Evolutionary conservation across 352 stramenopile genomes (phyloP), one percentile per base, ranked within the genome.

Genomic region (Phytophthora pluvialis): DNA sequence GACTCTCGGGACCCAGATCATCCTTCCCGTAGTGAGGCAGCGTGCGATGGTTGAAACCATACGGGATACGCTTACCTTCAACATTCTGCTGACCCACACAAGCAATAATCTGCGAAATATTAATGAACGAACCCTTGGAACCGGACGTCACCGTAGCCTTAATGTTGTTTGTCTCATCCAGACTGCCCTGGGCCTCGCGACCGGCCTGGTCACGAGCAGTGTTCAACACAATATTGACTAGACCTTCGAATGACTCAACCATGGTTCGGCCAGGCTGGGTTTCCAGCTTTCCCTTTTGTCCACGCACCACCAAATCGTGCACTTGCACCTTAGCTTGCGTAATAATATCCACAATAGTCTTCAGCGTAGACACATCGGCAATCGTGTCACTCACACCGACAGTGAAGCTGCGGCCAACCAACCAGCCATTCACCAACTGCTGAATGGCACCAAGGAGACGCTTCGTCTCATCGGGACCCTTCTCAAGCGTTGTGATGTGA

Each of bases 41-140:
- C 87, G 90, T 99, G 73, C 78, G 97, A 81, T 85, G 98, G 70
- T 81, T 97, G 90, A 91, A 99, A 51, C 81, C 97, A 78, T 92
- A 98, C 25, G 94, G 95, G 70, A 99, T 99, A 65, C 97, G 93
- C 77, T 99, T 98, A 53, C 97, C 94, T 91, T 99, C 95, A 42
- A 99, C 96, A 75, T 99, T 99, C 73, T 99, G 97, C 67, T 99
- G 97, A 67, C 97, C 97, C 28, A 99, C 97, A 79, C 96, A 99
- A 60, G 97, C 98, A 85, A 99, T 99, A 91, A 99, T 99, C 84
- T 99, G 98, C 39, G 97, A 99, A 69, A 99, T 99, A 77, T 99
- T 99, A 72, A 99, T 99, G 72, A 98, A 98, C 10, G 92, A 98
- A 57, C 98, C 98, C 88, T 99, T 99, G 36, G 95, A 99, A 55